These are phyloP conservation scores for Pythium inflatum DNA, from an alignment of 352 stramenopile species.

Conservation along the genomic window DNA sequence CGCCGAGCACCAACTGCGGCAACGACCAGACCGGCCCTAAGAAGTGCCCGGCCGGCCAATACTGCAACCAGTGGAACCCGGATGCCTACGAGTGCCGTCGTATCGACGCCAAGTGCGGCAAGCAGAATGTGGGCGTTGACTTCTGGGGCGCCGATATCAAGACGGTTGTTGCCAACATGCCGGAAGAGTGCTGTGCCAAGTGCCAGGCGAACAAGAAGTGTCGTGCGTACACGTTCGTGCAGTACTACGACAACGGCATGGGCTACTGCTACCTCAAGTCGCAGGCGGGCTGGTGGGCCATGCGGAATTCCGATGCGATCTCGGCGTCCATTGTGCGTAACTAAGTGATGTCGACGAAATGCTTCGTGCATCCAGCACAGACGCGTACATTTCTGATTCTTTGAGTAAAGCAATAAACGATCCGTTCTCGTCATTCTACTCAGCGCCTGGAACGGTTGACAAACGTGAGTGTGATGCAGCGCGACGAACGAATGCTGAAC, in stretches of 20 bases:
- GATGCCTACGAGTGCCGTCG: slow-evolving; percentile 38
- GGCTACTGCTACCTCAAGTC: slow-evolving; percentile 46
- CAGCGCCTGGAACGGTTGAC: too few relatives aligned
- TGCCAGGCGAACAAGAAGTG: slow-evolving; percentile 34
- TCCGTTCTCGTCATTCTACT: too few relatives aligned
- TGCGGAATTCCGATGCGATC: too few relatives aligned
- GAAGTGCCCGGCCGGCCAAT: slow-evolving; percentile 28
- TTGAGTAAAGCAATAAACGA: too few relatives aligned
- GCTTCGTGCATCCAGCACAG: background rate
- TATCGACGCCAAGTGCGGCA: slow-evolving; percentile 35
- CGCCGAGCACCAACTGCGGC: background rate
- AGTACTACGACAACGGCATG: slow-evolving; percentile 39
- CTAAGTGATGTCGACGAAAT: background rate
- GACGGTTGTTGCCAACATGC: slow-evolving; percentile 26
- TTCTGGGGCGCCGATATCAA: slow-evolving; percentile 49
- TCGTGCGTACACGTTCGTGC: slow-evolving; percentile 38
- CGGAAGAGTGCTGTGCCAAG: slow-evolving; percentile 37
- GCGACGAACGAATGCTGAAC: too few relatives aligned
- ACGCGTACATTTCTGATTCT: too few relatives aligned
- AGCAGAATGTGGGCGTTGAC: slow-evolving; percentile 42
- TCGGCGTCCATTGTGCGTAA: too few relatives aligned
- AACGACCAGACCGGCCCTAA: background rate
- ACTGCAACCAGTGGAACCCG: slow-evolving; percentile 11
- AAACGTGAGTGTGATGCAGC: too few relatives aligned
- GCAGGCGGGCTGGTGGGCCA: slow-evolving; percentile 3